These are phyloP conservation scores for Grosmannia serpens DNA, from an alignment of 2,329 filamentous ascomycete species.

Conservation along the genomic window DNA sequence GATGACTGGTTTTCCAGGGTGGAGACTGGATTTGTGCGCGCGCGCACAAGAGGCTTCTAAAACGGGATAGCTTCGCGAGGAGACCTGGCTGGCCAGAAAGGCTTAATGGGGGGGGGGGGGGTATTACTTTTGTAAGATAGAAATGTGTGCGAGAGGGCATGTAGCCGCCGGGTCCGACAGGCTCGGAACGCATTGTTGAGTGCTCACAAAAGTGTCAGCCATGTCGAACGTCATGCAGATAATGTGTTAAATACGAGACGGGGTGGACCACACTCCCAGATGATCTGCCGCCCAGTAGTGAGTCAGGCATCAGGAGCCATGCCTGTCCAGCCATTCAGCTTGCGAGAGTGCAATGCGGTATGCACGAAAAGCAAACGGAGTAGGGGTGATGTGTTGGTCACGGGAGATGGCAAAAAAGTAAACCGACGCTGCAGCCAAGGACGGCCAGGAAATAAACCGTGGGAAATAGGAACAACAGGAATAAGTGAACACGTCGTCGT, in stretches of 20 bases:
- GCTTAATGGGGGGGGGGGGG: not conserved
- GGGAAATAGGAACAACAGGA: not conserved
- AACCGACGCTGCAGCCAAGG: not conserved
- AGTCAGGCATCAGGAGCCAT: not conserved
- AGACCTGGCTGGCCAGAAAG: not conserved
- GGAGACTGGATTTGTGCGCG: not conserved
- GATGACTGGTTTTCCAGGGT: not conserved
- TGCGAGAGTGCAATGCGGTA: not conserved
- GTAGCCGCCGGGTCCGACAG: not conserved
- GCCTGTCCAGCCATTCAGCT: not conserved
- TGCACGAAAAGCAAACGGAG: not conserved
- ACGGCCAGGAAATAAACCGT: not conserved
- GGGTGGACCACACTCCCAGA: not conserved
- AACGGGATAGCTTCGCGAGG: not conserved
- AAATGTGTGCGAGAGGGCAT: not conserved
- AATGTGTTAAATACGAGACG: not conserved
- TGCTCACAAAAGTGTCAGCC: no score
- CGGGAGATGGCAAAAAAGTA: not conserved
- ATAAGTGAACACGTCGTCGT: not conserved
- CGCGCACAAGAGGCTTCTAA: not conserved
- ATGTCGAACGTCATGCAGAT: no score
- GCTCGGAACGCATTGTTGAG: no score
- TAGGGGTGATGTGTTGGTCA: not conserved
- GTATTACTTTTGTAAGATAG: no score
- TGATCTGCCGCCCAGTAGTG: not conserved